Evolutionary conservation across 2,329 filamentous ascomycete genomes (phyloP).

Genomic region (Simplicillium aogashimaense): DNA sequence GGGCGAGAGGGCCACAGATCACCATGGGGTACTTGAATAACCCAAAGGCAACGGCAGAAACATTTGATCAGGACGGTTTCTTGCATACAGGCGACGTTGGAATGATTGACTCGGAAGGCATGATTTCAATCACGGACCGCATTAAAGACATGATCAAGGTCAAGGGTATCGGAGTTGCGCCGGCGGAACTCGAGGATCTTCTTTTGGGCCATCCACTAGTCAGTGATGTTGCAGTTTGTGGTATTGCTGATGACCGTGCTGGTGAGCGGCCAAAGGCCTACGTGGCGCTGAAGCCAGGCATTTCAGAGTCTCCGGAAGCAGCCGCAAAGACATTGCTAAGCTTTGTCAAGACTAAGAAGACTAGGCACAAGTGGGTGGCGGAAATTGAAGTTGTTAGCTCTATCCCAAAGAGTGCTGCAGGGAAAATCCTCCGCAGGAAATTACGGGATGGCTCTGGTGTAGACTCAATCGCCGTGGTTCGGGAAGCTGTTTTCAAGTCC

Average conservation of each 20-base stretch:
- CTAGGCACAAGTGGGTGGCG: conserved; percentile 44
- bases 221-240: conserved; percentile 46
- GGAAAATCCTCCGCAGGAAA: conserved; percentile 49
- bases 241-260: conserved; percentile 41
- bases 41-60: conserved; percentile 30
- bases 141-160: conserved; percentile 64
- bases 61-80: conserved; percentile 43
- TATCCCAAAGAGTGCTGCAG: conserved; percentile 51
- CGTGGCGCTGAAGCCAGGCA: conserved; percentile 30
- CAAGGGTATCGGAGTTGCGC: conserved; percentile 52
- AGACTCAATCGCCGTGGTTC: conserved; percentile 3
- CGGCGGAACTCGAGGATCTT: conserved; percentile 53
- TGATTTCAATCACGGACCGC: conserved; percentile 48
- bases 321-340: conserved; percentile 29
- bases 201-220: conserved; percentile 47
- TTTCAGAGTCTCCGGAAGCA: conserved; percentile 7
- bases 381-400: conserved; percentile 38
- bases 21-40: conserved; percentile 40
- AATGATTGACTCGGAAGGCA: conserved; percentile 40
- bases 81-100: conserved; percentile 52
- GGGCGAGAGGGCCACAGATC: conserved; percentile 35
- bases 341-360: conserved; percentile 43
- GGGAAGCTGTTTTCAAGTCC: conserved; percentile 1
- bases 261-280: conserved; percentile 49
- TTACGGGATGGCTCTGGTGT: conserved; percentile 26